These are phyloP conservation scores for Alternaria gansuensis DNA, from an alignment of 2,329 filamentous ascomycete species.

Conservation along the genomic window DNA sequence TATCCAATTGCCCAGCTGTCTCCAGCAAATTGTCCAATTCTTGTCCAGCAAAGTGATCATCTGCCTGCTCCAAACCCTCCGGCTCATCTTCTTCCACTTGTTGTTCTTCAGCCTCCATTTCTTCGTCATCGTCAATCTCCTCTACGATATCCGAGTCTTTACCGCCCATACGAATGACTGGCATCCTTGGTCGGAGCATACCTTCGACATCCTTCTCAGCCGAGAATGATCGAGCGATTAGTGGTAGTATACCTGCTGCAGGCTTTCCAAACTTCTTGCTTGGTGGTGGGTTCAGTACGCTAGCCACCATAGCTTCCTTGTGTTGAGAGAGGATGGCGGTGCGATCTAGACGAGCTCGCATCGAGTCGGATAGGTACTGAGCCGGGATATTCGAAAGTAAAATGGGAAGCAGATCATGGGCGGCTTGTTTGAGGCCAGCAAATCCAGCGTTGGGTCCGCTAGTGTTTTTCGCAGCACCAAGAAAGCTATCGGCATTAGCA, in stretches of 20 bases:
- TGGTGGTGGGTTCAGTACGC: slow-evolving; percentile 78
- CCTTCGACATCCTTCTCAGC: slow-evolving; percentile 74
- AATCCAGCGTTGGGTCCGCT: slow-evolving; percentile 50
- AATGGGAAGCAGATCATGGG: slow-evolving; percentile 68
- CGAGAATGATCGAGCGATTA: slow-evolving; percentile 73
- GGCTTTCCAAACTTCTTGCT: slow-evolving; percentile 67
- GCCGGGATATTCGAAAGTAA: slow-evolving; percentile 72
- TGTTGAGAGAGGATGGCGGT: slow-evolving; percentile 76
- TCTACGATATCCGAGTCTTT: slow-evolving; percentile 36
- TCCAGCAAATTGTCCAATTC: slow-evolving; percentile 39
- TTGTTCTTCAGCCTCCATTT: slow-evolving; percentile 29
- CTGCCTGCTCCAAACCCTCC: slow-evolving; percentile 1
- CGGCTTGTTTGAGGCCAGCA: slow-evolving; percentile 63
- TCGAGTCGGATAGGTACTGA: slow-evolving; percentile 71
- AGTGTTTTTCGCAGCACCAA: slow-evolving; percentile 56
- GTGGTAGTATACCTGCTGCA: slow-evolving; percentile 79
- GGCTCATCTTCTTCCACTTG: slow-evolving; percentile 59
- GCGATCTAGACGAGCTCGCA: slow-evolving; percentile 80
- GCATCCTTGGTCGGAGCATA: slow-evolving; percentile 65
- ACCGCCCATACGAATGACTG: slow-evolving; percentile 48
- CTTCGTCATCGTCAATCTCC: slow-evolving; percentile 34
- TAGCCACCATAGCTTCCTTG: slow-evolving; percentile 78
- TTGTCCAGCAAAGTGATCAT: slow-evolving; percentile 59
- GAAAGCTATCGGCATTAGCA: slow-evolving; percentile 77
- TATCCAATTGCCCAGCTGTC: slow-evolving; percentile 26